Evolutionary conservation across 2,329 filamentous ascomycete species (phyloP).

Genomic region (Aspergillus pseudonomiae): DNA sequence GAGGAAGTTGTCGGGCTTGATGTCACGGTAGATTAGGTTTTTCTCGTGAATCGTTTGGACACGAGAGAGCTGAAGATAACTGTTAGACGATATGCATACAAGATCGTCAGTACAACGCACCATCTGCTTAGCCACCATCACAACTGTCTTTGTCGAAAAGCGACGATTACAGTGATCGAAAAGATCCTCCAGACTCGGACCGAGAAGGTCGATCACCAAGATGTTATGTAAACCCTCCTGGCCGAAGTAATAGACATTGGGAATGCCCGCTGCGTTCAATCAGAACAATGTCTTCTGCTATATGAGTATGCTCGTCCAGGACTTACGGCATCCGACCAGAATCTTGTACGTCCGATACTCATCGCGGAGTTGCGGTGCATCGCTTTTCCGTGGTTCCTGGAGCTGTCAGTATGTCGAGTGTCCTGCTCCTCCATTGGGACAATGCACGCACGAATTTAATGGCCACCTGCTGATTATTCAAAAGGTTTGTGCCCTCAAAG

Average conservation of each 20-base stretch:
- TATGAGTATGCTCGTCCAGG: slow-evolving; percentile 17
- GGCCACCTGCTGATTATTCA: slow-evolving; percentile 98
- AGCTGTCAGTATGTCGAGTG: slow-evolving; percentile 24
- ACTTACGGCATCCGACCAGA: slow-evolving; percentile 96
- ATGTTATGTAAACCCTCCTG: slow-evolving; percentile 99
- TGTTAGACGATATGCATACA: slow-evolving; percentile 24
- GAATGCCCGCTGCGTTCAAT: slow-evolving; percentile 77
- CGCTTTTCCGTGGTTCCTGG: slow-evolving; percentile 98
- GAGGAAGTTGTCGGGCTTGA: slow-evolving; percentile 99
- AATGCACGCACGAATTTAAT: slow-evolving; percentile 88
- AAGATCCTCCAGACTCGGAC: slow-evolving; percentile 91
- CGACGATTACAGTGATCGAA: slow-evolving; percentile 96
- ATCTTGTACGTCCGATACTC: slow-evolving; percentile 99
- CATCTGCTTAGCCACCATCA: slow-evolving; percentile 99
- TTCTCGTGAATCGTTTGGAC: slow-evolving; percentile 97
- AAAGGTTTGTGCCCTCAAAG: slow-evolving; percentile 95
- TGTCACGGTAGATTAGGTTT: slow-evolving; percentile 98
- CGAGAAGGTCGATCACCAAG: slow-evolving; percentile 93
- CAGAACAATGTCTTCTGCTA: slow-evolving; percentile 10
- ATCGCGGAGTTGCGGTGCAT: slow-evolving; percentile 95
- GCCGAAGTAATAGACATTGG: slow-evolving; percentile 99
- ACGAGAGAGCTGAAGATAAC: slow-evolving; percentile 69
- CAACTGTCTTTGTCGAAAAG: slow-evolving; percentile 95
- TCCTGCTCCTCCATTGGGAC: slow-evolving; percentile 1
- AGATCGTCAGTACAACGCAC: slow-evolving; percentile 50